These are phyloP conservation scores for Trichomonas tenax DNA, from an alignment of 208 protist species.

Conservation along the genomic window DNA sequence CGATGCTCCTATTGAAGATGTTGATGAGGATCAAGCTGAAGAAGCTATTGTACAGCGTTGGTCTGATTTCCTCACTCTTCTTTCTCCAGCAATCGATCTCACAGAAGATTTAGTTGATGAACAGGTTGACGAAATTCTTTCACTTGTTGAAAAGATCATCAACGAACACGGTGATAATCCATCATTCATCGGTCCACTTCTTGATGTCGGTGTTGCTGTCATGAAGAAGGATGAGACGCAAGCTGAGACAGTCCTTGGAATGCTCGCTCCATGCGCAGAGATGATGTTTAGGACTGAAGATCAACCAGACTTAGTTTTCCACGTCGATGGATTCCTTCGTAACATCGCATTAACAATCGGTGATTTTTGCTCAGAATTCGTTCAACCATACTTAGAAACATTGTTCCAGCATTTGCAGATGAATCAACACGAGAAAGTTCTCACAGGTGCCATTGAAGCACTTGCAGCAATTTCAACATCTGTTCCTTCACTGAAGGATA, in stretches of 20 bases:
- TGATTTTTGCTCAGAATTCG: not conserved
- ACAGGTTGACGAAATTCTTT: not conserved
- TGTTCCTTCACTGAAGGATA: not conserved
- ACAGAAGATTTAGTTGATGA: not conserved
- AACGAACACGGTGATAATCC: not conserved
- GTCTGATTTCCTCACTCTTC: not conserved
- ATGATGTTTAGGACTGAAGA: not conserved
- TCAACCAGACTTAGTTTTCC: not conserved
- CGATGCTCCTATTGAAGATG: not conserved
- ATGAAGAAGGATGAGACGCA: not conserved
- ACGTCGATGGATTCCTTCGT: not conserved
- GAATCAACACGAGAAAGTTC: not conserved
- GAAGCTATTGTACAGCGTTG: not conserved
- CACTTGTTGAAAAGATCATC: not conserved
- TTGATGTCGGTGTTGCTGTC: not conserved
- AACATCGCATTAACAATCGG: not conserved
- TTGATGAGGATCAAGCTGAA: not conserved
- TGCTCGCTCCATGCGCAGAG: not conserved
- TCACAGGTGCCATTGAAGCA: not conserved
- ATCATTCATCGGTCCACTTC: not conserved
- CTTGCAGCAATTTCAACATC: not conserved
- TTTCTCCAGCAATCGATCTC: not conserved
- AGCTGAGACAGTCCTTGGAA: not conserved
- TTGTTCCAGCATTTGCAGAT: not conserved
- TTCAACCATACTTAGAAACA: not conserved